Conservation (phyloP, 768 basidiomycete genomes). For the Coprinopsis cinerea region DNA sequence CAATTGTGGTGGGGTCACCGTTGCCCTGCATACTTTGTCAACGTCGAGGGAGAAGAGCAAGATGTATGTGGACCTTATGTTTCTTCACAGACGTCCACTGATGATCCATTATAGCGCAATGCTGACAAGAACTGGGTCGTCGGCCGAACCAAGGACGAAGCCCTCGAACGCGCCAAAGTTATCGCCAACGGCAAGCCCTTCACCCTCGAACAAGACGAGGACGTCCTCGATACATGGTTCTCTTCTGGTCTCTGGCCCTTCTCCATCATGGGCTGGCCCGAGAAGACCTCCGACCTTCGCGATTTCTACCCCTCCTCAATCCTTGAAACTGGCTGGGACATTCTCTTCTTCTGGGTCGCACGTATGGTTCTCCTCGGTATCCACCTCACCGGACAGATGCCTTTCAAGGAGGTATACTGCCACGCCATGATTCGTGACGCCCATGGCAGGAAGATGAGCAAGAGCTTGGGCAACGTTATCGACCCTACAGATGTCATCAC, state of each 20-base stretch:
- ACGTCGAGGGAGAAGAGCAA: conserved; percentile 67
- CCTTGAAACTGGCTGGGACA: conserved; percentile 98
- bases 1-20: conserved; percentile 99
- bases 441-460: conserved; percentile 98
- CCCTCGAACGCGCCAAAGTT: conserved; percentile 63
- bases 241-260: conserved; percentile 97
- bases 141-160: conserved; percentile 73
- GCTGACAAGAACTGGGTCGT: conserved; percentile 90
- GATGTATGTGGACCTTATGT: conserved; percentile 43
- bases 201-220: conserved; percentile 86
- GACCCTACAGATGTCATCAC: conserved; percentile 95
- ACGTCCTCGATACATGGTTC: conserved; percentile 99
- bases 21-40: conserved; percentile 89
- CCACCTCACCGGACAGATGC: conserved; percentile 83
- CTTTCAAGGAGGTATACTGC: conserved; percentile 93
- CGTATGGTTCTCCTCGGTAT: conserved; percentile 95
- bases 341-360: conserved; percentile 99
- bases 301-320: conserved; percentile 86
- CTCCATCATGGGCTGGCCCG: conserved; percentile 96
- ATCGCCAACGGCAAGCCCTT: conserved; percentile 66
- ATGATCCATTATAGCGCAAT: conserved; percentile 34
- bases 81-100: not conserved
- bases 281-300: conserved; percentile 78
- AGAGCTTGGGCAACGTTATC: conserved; percentile 95
- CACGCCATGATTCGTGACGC: conserved; percentile 99